A percentile compares a stretch with the other conserved stretches of the same genome.
These are phyloP conservation scores for Cryptococcus wingfieldii DNA, from an alignment of 1,284 basidiomycete genomes.

Conservation along the genomic window DNA sequence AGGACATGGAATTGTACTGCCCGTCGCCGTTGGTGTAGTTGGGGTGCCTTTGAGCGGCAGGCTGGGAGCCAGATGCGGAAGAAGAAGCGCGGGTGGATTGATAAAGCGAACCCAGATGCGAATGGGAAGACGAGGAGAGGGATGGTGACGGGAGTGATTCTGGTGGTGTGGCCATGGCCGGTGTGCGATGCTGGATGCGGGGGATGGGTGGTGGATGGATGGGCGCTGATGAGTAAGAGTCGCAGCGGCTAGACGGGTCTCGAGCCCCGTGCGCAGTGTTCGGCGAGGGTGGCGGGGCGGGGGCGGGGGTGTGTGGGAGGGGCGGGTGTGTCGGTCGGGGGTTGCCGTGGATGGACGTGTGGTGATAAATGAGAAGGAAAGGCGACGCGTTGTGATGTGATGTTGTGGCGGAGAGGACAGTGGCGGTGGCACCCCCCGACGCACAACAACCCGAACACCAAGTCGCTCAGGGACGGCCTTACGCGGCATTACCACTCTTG, in stretches of 20 bases:
- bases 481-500: neutral
- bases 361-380: neutral
- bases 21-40: conserved; percentile 11
- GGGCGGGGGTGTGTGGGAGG: neutral
- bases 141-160: conserved; percentile 35
- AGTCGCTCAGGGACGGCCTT: neutral
- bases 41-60: conserved; percentile 11
- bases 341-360: neutral
- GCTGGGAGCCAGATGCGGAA: conserved; percentile 17
- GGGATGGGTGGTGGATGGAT: neutral
- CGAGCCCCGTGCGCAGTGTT: neutral
- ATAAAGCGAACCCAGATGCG: conserved; percentile 23
- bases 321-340: neutral
- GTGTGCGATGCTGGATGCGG: neutral
- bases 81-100: conserved; percentile 18
- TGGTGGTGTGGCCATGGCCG: conserved; percentile 33
- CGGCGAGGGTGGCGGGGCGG: neutral
- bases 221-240: neutral
- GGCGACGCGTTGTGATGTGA: neutral
- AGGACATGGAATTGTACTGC: conserved; percentile 9
- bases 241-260: neutral
- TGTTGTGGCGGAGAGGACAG: neutral
- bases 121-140: conserved; percentile 32
- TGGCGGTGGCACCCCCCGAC: neutral
- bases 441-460: neutral